Conservation (phyloP, 768 basidiomycete species). For the Mycena pura region DNA sequence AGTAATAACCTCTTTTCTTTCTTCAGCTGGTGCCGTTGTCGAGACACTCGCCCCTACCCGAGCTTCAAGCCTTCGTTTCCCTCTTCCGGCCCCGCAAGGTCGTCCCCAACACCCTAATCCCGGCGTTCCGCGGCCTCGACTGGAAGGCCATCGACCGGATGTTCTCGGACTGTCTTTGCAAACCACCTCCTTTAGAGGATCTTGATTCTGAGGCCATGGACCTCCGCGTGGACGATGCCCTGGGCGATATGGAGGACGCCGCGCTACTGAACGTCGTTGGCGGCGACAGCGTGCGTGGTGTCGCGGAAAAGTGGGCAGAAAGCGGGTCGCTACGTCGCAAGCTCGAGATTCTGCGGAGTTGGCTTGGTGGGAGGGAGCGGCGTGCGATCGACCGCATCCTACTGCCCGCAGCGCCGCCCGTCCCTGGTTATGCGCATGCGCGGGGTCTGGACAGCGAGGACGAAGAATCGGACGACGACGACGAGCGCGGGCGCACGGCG, state of each 20-base stretch:
- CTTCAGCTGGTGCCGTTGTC: constrained; percentile 79
- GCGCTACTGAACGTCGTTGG: constrained; percentile 74
- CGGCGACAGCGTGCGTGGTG: constrained; percentile 47
- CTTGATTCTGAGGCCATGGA: neutral
- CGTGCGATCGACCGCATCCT: constrained; percentile 42
- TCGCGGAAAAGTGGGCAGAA: constrained; percentile 64
- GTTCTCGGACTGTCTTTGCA: constrained; percentile 66
- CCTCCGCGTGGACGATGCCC: constrained; percentile 2
- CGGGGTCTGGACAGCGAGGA: constrained; percentile 47
- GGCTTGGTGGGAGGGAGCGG: constrained; percentile 47
- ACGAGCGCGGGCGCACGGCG: constrained; percentile 62
- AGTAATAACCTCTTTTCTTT: neutral
- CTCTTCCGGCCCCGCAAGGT: constrained; percentile 81
- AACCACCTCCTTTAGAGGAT: constrained; percentile 4
- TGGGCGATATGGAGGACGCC: constrained; percentile 41
- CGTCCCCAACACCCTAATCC: constrained; percentile 79
- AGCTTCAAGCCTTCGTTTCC: constrained; percentile 79
- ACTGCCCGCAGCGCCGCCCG: constrained; percentile 25
- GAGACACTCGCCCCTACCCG: constrained; percentile 88
- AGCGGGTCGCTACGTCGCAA: constrained; percentile 51
- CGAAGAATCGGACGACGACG: constrained; percentile 44
- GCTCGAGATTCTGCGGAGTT: constrained; percentile 50
- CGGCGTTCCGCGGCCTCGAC: constrained; percentile 63
- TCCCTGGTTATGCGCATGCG: too few species aligned
- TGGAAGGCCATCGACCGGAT: constrained; percentile 75